Evolutionary conservation across 768 basidiomycete genomes (phyloP), one percentile per base, ranked within the genome.

Genomic region (Lactifluus hygrophoroides): DNA sequence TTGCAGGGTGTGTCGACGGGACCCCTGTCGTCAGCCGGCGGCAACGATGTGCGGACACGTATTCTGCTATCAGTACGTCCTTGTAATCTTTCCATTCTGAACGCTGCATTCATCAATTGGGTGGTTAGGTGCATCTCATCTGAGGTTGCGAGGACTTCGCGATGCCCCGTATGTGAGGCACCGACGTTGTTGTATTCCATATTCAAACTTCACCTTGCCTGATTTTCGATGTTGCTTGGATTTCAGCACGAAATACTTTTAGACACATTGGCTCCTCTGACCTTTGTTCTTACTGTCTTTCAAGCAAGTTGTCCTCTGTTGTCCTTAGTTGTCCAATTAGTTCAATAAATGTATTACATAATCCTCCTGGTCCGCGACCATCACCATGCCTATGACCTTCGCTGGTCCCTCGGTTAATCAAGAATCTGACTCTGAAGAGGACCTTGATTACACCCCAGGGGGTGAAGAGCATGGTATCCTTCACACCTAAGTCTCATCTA

Each of bases 391-490:
- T 11, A 19, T 23, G 21, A 13, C 52, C 8, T 44, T 32, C 3
- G 27, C 32, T 35, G 19, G 21, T 27, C 13, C 38, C 34, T 56
- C 61, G 34, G 65, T 49, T 60, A 60, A 66, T 58, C 63, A 66
- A 54, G 67, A 76, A 56, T 80, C 80, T 3, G 85, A 86, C 65
- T 84, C 82, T 23, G 85, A 85, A 65, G 80, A 84, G 59, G 85
- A 86, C 64, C 75, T 74, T n/a, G 88, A 90, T 69, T 89, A 86
- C 55, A 74, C 83, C 17, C 88, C 86, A 19, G 73, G 75, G 21
- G 71, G 65, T 25, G 72, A 77, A n/a, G 74, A 72, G 79, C 60
- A 28, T 11, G 35, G 57, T 47, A 56, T 46, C 17, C 17, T 40
- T 42, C 17, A 56, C 42, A 19, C 43, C 21, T 9, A 19, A 17